These are phyloP conservation scores for Murraya paniculata DNA, from an alignment of 345 rosid species.

Conservation along the genomic window DNA sequence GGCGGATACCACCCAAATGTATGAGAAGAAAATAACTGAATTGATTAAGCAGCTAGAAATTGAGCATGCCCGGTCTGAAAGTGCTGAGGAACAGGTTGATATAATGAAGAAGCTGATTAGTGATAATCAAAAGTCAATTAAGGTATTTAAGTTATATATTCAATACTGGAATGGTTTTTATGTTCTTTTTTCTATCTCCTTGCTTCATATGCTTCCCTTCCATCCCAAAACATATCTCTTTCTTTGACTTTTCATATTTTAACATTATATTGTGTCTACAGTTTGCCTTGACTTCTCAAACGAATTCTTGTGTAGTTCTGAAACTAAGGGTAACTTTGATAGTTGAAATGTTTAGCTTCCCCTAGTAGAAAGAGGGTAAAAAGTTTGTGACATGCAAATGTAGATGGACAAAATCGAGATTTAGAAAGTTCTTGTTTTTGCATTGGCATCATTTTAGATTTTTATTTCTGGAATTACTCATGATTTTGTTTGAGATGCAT, in stretches of 20 bases:
- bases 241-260: too few species aligned
- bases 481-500: not conserved
- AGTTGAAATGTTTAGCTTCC: not conserved
- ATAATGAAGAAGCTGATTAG: constrained; percentile 43
- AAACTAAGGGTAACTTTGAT: not conserved
- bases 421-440: not conserved
- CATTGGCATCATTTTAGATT: not conserved
- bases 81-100: constrained; percentile 47
- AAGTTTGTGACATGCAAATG: not conserved
- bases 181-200: not conserved
- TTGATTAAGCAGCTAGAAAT: constrained; percentile 55
- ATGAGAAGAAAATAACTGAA: constrained; percentile 72
- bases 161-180: constrained; percentile 6
- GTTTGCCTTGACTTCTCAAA: not conserved
- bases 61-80: constrained; percentile 38
- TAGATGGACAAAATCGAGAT: not conserved
- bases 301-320: not conserved
- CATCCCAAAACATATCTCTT: too few species aligned
- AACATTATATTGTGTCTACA: not conserved
- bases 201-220: not conserved
- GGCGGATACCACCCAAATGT: constrained; percentile 72
- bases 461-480: not conserved
- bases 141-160: constrained; percentile 43
- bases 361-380: not conserved
- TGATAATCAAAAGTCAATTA: constrained; percentile 52